Base-by-base conservation (phyloP, 768 basidiomycete species). In the Serendipita sp. region DNA sequence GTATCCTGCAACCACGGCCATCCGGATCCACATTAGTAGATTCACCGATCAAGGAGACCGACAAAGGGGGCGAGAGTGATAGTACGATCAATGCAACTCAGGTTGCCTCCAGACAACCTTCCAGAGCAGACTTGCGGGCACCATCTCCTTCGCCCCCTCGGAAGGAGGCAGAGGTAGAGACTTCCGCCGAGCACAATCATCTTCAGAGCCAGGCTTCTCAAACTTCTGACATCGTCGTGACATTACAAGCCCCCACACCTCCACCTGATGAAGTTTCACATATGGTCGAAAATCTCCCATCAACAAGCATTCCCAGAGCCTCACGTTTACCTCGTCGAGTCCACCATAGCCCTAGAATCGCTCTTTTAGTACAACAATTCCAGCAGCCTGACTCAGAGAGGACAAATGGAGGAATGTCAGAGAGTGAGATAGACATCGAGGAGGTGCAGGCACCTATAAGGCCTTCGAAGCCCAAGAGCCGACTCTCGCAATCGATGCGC, bases 381-480 rank as follows among this genome's bases (percentile, higher is more conserved):
- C 63, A 68, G 44, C 13, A 65, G 15, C 16, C 35, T 11, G 10
- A 60, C 24, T 60, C 56, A n/a, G 30, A 60, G 16, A 30, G 30
- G 16, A 13, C 11, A 11, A 18, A 18, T 18, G 30, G 30, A 45
- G 74, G 79, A 35, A 80, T 86, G 65, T 90, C 89, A 8, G 92
- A 94, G 73, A 92, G 89, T 68, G 90, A 92, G 64, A 84, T 86
- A 68, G 88, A 89, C 70, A 81, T 81, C 65, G 69, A 76, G 3
- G 68, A 65, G 66, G 63, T 67, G n/a, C 72, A 74, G 41, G 64
- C 74, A 34, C 74, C 72, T 44, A 73, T 73, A 64, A 68, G 64
- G 15, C 66, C 70, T 10, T 80, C 79, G 16, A 74, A 71, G 15
- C 78, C 71, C 67, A 81, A 78, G 68, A 77, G 76, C 38, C 78